Evolutionary conservation across 805 yeast genomes (phyloP).

Genomic region (Saturnispora quitensis): DNA sequence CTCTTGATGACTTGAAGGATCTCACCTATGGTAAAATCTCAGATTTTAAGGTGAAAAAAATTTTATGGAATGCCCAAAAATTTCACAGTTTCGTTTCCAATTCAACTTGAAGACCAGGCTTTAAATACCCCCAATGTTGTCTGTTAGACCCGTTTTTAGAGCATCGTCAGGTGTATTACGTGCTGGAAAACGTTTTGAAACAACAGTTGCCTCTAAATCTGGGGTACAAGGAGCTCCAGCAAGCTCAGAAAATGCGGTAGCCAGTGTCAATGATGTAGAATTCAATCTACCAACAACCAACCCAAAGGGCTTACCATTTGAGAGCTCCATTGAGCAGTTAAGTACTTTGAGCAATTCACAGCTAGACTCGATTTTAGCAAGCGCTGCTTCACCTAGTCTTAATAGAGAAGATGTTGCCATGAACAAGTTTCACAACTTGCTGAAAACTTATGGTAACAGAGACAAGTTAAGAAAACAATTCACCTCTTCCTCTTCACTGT

Average conservation of each 20-base stretch:
- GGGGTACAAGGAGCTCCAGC: neutral
- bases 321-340: conserved; percentile 13
- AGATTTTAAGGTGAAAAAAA: neutral
- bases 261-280: neutral
- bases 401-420: conserved; percentile 23
- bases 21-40: neutral
- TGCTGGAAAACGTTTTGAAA: neutral
- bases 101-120: neutral
- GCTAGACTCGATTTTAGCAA: conserved; percentile 20
- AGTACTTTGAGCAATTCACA: conserved; percentile 18
- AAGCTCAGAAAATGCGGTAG: neutral
- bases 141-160: neutral
- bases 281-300: neutral
- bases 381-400: conserved; percentile 22
- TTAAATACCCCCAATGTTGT: neutral
- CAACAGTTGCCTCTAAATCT: neutral
- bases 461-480: conserved; percentile 18
- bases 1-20: neutral
- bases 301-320: conserved; percentile 9
- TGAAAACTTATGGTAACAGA: conserved; percentile 20
- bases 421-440: conserved; percentile 21
- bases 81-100: neutral
- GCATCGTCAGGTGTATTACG: neutral
- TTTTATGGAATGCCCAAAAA: neutral
- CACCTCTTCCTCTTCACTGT: conserved; percentile 19